Evolutionary conservation across 371 early-diverging fungal genomes (phyloP), one percentile per base, ranked within the genome.

Genomic region (Mucor plumbeus): DNA sequence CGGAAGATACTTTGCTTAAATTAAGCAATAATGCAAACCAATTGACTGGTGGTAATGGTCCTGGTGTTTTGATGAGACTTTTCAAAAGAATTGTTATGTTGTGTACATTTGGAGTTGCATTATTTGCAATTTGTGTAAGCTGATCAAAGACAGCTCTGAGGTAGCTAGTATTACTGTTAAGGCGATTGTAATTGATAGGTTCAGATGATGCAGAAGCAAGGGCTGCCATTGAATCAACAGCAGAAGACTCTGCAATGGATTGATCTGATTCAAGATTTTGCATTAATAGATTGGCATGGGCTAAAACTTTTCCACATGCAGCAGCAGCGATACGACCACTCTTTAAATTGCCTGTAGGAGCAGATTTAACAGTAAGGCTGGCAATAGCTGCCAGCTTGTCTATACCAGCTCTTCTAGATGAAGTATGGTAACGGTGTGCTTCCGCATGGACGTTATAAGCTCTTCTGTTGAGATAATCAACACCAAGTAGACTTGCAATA

Each of bases 11-110:
- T 9, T 67, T 69, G 7, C 80, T 69, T 9, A 83, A 34, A 11
- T 76, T 73, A 1, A 65, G 70, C 40, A 86, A 50, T 14, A 85
- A 36, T 0, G 69, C 72, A 63, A 84, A 86, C 88, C 88, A 88
- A 47, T 88, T 86, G 9, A 88, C 88, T 0, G 86, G 77, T 8
- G 88, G 87, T 19, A 88, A 67, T 1, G 88, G 87, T 0, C 85
- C 81, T 0, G 83, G 80, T 10, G 79, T 77, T 0, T 71, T 59
- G n/a, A 71, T 60, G 1, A 83, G 47, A 40, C 72, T 65, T 7
- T 55, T 17, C 6, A 83, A 13, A 5, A 81, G 48, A n/a, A 75
- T 44, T 4, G 53, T 56, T 2, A n/a, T 39, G 1, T 55, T 35
- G 11, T 21, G 26, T 21, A 36, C 38, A 19, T 43, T 34, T 7